These are phyloP conservation scores for Carallia pectinifolia DNA, from an alignment of 345 rosid species.

Conservation along the genomic window DNA sequence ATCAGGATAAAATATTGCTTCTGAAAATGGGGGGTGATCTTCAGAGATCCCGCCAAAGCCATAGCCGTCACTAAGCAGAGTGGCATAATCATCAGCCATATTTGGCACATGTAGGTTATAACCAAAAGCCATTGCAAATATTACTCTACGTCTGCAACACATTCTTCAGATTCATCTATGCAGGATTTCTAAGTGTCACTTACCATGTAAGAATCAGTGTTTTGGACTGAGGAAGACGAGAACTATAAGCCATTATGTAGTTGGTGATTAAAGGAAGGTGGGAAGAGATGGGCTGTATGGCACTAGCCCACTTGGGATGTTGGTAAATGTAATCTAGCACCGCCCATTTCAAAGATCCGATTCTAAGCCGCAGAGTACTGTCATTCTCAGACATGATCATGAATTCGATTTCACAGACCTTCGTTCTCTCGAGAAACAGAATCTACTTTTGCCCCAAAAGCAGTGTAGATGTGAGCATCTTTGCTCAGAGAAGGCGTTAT, in stretches of 20 bases:
- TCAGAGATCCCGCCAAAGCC: slow-evolving; percentile 1
- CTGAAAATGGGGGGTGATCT: slow-evolving; percentile 4
- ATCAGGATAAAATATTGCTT: slow-evolving; percentile 5
- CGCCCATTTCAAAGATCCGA: slow-evolving; percentile 13
- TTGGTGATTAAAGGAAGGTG: neutral
- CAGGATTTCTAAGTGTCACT: neutral
- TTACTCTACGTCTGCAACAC: neutral
- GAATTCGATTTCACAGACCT: neutral
- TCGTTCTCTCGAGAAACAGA: slow-evolving; percentile 3
- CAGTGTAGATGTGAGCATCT: slow-evolving; percentile 8
- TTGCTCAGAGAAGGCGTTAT: neutral
- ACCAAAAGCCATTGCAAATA: slow-evolving; percentile 1
- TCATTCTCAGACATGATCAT: neutral
- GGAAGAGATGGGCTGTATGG: neutral
- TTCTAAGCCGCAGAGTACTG: neutral
- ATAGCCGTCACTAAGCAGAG: neutral
- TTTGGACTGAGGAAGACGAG: slow-evolving; percentile 9
- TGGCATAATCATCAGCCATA: slow-evolving; percentile 3
- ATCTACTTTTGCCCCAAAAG: neutral
- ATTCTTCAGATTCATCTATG: neutral
- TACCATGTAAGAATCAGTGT: neutral
- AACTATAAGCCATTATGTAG: neutral
- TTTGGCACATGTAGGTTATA: slow-evolving; percentile 5
- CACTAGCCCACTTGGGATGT: neutral
- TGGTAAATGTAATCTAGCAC: slow-evolving; percentile 6